Percentiles rank a stretch among this genome's conserved stretches.
Evolutionary conservation across 2,329 filamentous ascomycete species (phyloP).

Genomic region (Chaetomiaceae sp.): DNA sequence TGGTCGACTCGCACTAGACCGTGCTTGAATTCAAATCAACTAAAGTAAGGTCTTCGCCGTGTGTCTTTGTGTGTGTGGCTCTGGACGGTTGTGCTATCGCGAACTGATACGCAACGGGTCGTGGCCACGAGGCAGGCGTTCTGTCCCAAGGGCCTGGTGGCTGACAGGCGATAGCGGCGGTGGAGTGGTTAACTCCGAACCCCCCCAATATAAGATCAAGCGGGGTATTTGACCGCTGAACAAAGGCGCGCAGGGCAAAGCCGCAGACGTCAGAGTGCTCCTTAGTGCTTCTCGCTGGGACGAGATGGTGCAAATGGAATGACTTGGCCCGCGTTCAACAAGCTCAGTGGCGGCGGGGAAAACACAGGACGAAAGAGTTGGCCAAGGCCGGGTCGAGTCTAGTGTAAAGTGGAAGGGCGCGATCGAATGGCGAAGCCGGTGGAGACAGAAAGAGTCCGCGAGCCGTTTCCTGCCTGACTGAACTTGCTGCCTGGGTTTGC

Average conservation of each 20-base stretch:
- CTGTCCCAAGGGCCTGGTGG: not conserved
- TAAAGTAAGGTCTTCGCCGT: too few species aligned
- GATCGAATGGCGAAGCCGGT: not conserved
- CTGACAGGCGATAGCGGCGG: not conserved
- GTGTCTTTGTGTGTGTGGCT: too few species aligned
- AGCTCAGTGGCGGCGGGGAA: not conserved
- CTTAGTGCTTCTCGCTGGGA: not conserved
- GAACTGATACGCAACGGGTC: not conserved
- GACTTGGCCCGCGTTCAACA: not conserved
- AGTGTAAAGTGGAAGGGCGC: not conserved
- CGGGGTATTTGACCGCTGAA: conserved; percentile 13
- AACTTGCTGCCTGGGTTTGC: conserved; percentile 17
- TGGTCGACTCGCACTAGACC: conserved; percentile 18
- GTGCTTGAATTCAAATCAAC: not conserved
- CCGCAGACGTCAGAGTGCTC: conserved; percentile 3
- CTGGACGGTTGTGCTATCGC: not conserved
- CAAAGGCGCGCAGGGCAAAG: conserved; percentile 2
- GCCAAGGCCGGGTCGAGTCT: not conserved
- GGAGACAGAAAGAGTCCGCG: conserved; percentile 1
- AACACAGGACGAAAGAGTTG: not conserved
- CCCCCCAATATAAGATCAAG: not conserved
- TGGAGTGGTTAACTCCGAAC: conserved; percentile 14
- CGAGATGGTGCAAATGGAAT: not conserved
- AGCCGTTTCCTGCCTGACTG: conserved; percentile 7
- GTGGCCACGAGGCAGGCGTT: not conserved